phyloP scores from a whole-genome alignment of 2,329 filamentous ascomycete genomes.

The Didymella exigua region DNA sequence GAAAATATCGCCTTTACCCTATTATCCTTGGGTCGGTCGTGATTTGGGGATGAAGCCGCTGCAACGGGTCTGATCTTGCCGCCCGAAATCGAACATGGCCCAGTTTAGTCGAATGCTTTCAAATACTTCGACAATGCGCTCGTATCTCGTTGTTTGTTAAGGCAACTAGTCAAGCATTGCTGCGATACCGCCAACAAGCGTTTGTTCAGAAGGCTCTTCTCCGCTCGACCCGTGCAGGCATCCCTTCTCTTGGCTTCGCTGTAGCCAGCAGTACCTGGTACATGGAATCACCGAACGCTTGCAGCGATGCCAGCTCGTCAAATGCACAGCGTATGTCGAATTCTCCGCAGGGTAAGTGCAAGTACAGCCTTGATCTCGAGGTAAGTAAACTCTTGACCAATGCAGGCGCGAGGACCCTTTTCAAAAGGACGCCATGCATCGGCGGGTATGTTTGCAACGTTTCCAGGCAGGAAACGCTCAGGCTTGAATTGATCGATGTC shows the following conservation, averaged over 20 bases:
- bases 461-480: constrained; percentile 30
- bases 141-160: neutral
- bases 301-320: constrained; percentile 19
- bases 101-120: no score
- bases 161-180: no score
- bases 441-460: constrained; percentile 16
- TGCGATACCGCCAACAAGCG: neutral
- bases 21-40: neutral
- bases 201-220: neutral
- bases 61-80: neutral
- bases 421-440: constrained; percentile 49
- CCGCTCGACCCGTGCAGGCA: constrained; percentile 30
- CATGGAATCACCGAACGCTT: constrained; percentile 31
- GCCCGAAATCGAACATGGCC: neutral
- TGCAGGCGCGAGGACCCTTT: constrained; percentile 38
- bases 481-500: constrained; percentile 30
- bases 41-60: neutral
- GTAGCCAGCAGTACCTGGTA: constrained; percentile 36
- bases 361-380: constrained; percentile 29
- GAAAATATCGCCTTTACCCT: no score
- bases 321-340: constrained; percentile 31
- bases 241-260: constrained; percentile 35
- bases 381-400: constrained; percentile 28
- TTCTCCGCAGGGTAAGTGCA: constrained; percentile 28
- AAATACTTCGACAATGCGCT: neutral